Percentiles rank a stretch among this genome's conserved stretches.
Evolutionary conservation across 306 rosid genomes (phyloP).

Genomic region (Vigna reflexopilosa): DNA sequence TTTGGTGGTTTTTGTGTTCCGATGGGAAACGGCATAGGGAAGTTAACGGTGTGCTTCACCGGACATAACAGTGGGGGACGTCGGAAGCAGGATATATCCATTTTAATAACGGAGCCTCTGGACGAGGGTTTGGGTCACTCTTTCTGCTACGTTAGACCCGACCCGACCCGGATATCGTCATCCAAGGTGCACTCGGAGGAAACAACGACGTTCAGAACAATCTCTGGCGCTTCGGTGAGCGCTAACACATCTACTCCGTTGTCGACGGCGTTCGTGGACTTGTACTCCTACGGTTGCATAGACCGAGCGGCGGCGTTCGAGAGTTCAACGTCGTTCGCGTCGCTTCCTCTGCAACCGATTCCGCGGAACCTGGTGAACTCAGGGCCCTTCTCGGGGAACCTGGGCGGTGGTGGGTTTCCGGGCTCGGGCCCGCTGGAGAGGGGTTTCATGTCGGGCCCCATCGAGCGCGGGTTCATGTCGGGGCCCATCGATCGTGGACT

Average conservation of each 20-base stretch:
- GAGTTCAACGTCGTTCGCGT: conserved; percentile 89
- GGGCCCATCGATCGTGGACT: conserved; percentile 93
- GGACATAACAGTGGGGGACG: conserved; percentile 50
- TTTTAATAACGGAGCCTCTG: conserved; percentile 62
- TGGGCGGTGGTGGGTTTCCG: conserved; percentile 52
- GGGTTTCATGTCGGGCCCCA: conserved; percentile 94
- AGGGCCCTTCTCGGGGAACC: conserved; percentile 74
- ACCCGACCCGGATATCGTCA: conserved; percentile 66
- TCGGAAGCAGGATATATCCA: conserved; percentile 64
- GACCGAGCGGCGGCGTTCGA: conserved; percentile 97
- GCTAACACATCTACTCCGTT: conserved; percentile 97
- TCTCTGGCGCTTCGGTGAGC: conserved; percentile 97
- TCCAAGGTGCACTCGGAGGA: conserved; percentile 95
- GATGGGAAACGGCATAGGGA: conserved; percentile 96
- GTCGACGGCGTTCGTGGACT: conserved; percentile 77
- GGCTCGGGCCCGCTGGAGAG: conserved; percentile 86
- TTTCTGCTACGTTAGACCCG: conserved; percentile 96
- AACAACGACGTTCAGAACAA: conserved; percentile 89
- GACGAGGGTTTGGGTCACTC: conserved; percentile 95
- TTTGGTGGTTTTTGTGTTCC: background rate
- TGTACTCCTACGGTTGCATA: conserved; percentile 71
- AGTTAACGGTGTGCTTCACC: conserved; percentile 81
- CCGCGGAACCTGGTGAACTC: conserved; percentile 66
- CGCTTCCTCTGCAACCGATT: conserved; percentile 92
- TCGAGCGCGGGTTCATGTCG: conserved; percentile 96